phyloP scores from a whole-genome alignment of 495 filamentous ascomycete genomes.

The Hypoxylon perforatum region DNA sequence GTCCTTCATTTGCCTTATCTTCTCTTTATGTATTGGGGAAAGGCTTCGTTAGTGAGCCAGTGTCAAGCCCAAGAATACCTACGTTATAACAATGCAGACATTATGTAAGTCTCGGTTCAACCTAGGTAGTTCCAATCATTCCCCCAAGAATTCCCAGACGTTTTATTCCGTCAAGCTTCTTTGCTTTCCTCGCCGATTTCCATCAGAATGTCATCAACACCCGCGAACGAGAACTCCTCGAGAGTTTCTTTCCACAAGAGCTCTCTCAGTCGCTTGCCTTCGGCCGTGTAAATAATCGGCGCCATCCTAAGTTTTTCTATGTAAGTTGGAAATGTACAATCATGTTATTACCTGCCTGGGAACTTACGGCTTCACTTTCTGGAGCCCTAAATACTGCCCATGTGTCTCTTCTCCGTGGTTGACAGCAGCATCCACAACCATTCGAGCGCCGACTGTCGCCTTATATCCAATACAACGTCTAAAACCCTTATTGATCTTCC shows the following conservation, averaged over 20 bases:
- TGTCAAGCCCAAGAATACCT: no score
- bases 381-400: conserved; percentile 34
- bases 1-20: no score
- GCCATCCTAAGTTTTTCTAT: neutral
- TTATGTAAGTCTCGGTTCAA: no score
- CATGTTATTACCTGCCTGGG: no score
- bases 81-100: no score
- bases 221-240: conserved; percentile 25
- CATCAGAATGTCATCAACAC: neutral
- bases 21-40: no score
- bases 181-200: neutral
- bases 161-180: no score
- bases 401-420: conserved; percentile 22
- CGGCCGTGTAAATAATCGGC: conserved; percentile 3
- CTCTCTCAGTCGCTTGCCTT: conserved; percentile 7
- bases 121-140: no score
- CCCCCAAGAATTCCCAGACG: no score
- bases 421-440: conserved; percentile 30
- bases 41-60: no score
- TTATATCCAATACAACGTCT: neutral
- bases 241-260: conserved; percentile 38
- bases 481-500: neutral
- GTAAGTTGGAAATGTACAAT: neutral
- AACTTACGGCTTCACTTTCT: conserved; percentile 33
- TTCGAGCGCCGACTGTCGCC: conserved; percentile 12